Evolutionary conservation across 768 basidiomycete genomes (phyloP).

Genomic region (Lyophyllum decastes): DNA sequence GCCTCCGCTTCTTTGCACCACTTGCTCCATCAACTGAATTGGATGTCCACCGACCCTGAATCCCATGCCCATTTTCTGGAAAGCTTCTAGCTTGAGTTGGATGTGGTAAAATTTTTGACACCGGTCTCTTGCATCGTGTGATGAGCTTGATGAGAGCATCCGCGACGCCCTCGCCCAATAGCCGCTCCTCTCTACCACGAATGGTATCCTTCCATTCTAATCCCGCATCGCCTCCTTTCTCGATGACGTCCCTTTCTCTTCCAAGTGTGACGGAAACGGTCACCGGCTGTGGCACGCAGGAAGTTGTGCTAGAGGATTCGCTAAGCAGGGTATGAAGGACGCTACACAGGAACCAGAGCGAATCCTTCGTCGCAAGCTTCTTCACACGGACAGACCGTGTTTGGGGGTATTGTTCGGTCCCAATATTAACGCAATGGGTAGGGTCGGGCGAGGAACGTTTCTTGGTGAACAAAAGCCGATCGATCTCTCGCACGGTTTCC

Average conservation of each 20-base stretch:
- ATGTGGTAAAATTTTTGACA: background rate
- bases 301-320: background rate
- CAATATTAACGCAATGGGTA: constrained; percentile 3
- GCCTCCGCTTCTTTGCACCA: background rate
- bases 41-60: background rate
- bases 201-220: background rate
- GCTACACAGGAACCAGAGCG: constrained; percentile 54
- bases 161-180: constrained; percentile 16
- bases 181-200: background rate
- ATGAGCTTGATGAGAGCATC: constrained; percentile 16
- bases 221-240: background rate
- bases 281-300: background rate
- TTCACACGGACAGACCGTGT: constrained; percentile 29
- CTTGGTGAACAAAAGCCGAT: constrained; percentile 25
- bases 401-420: constrained; percentile 3
- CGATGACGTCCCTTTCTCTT: background rate
- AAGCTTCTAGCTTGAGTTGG: background rate
- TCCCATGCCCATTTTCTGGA: background rate
- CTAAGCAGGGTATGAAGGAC: constrained; percentile 39
- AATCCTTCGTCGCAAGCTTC: constrained; percentile 47
- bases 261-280: constrained; percentile 1
- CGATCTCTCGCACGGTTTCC: constrained; percentile 39
- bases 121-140: constrained; percentile 12
- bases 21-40: background rate
- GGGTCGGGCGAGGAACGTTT: background rate